Evolutionary conservation across 768 basidiomycete species (phyloP).

Genomic region (Crepidotus variabilis): DNA sequence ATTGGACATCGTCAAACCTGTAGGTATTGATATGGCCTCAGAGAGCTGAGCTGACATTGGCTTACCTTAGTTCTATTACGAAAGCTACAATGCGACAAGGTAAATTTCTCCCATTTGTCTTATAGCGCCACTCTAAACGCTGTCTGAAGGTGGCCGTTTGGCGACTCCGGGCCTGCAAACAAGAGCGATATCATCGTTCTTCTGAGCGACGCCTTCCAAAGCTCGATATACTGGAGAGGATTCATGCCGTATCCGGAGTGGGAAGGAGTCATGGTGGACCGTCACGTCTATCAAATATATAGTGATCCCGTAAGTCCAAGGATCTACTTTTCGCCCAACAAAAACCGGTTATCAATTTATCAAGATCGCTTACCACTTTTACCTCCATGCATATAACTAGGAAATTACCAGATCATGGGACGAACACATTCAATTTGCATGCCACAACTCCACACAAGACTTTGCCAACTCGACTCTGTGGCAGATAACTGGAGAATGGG

Average conservation of each 20-base stretch:
- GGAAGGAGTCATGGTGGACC: constrained; percentile 76
- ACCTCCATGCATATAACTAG: constrained; percentile 23
- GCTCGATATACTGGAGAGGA: constrained; percentile 65
- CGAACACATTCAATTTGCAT: constrained; percentile 62
- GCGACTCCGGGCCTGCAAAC: constrained; percentile 14
- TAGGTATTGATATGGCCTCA: background rate
- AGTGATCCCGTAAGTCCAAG: constrained; percentile 41
- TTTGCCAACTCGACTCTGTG: constrained; percentile 62
- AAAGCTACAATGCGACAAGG: background rate
- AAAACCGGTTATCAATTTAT: too few species aligned
- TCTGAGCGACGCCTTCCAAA: constrained; percentile 79
- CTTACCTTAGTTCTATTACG: background rate
- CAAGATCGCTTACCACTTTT: background rate
- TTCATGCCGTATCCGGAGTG: constrained; percentile 50
- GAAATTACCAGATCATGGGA: constrained; percentile 40
- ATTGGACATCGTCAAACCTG: background rate
- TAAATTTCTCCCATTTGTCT: background rate
- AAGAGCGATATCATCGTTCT: constrained; percentile 64
- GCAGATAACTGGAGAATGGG: constrained; percentile 89
- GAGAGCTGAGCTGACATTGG: background rate
- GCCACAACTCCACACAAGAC: constrained; percentile 33
- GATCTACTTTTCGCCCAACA: too few species aligned
- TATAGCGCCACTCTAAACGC: background rate
- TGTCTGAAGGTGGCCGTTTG: constrained; percentile 28
- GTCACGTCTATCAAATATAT: constrained; percentile 79